Conservation (phyloP, 179 eudicot species). For the Actinidia arguta region DNA sequence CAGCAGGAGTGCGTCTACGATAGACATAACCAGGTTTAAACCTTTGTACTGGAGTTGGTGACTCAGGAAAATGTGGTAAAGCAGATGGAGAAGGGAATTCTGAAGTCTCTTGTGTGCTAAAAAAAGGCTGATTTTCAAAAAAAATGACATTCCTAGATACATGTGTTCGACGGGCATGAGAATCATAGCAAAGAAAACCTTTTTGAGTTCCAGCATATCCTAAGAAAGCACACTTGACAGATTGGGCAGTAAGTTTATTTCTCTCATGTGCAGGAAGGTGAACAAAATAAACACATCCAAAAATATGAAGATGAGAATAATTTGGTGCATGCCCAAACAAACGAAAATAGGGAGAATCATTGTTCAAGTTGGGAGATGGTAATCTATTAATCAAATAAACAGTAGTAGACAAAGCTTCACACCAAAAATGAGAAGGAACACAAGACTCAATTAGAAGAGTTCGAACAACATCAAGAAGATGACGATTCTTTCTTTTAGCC, state of each 20-base stretch:
- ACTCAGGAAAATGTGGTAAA: not conserved
- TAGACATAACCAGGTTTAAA: not conserved
- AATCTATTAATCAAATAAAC: conserved; percentile 5
- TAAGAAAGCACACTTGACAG: conserved; percentile 2
- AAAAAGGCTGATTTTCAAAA: not conserved
- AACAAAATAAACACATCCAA: no score
- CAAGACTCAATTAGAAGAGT: no score
- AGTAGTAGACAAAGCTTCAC: conserved; percentile 7
- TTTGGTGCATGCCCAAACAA: not conserved
- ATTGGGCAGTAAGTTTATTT: not conserved
- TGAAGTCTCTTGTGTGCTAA: not conserved
- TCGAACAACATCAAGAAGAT: no score
- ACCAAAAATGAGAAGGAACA: conserved; percentile 9
- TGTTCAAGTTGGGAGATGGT: not conserved
- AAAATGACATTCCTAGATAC: not conserved
- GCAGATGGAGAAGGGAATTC: not conserved
- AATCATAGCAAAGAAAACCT: not conserved
- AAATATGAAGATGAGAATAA: no score
- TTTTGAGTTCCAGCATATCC: not conserved
- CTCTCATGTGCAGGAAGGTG: conserved; percentile 2
- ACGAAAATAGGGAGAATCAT: conserved; percentile 15
- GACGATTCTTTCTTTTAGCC: no score
- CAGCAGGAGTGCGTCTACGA: no score
- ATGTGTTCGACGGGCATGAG: not conserved
- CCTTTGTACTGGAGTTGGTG: not conserved